These are phyloP conservation scores for Marasmius sp. DNA, from an alignment of 1,284 basidiomycete genomes.

Conservation along the genomic window DNA sequence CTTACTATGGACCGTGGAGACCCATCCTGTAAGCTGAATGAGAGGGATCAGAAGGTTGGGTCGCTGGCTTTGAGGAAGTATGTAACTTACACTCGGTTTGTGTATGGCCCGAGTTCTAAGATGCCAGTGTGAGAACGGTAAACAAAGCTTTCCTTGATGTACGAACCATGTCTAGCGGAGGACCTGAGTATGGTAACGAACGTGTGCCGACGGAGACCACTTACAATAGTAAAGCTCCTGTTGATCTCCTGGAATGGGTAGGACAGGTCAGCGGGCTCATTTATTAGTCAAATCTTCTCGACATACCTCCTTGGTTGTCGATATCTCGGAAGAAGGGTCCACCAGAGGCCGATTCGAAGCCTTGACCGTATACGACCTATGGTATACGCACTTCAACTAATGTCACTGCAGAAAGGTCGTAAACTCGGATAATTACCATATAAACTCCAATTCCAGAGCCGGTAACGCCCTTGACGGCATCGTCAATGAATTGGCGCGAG, in stretches of 20 bases:
- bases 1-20: conserved; percentile 33
- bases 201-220: conserved; percentile 7
- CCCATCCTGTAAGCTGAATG: conserved; percentile 28
- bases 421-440: conserved; percentile 23
- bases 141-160: not conserved
- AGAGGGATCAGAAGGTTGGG: not conserved
- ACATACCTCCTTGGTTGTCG: conserved; percentile 31
- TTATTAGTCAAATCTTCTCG: not conserved
- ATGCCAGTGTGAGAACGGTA: not conserved
- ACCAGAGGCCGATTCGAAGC: conserved; percentile 41
- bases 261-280: not conserved
- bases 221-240: conserved; percentile 35
- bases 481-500: conserved; percentile 37
- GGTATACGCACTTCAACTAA: not conserved
- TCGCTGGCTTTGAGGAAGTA: not conserved
- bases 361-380: conserved; percentile 35
- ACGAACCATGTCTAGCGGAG: conserved; percentile 26
- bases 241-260: conserved; percentile 18
- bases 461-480: conserved; percentile 39
- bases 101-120: conserved; percentile 33
- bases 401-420: not conserved
- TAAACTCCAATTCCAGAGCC: conserved; percentile 35
- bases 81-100: conserved; percentile 29
- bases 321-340: conserved; percentile 42
- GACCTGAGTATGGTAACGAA: not conserved